Evolutionary conservation across 345 rosid genomes (phyloP), one percentile per base, ranked within the genome.

Genomic region (Excoecaria cochinchinensis): DNA sequence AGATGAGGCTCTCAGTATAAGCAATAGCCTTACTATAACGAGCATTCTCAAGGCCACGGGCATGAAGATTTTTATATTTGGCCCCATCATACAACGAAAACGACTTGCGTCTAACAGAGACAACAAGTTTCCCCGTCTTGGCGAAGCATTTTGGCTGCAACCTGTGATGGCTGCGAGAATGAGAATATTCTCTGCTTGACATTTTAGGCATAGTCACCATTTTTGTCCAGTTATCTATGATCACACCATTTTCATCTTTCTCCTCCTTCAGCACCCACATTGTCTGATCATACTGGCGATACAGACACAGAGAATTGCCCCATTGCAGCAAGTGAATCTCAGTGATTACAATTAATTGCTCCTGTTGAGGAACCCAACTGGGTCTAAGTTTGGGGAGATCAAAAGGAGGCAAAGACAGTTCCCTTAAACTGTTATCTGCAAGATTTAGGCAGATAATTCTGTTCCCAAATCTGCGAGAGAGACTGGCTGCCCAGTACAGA

Each of bases 111-210:
- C 31, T 59, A 19, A 72, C 75, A 44, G 55, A 42, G 13, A 72
- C 36, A 19, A 72, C 0, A 42, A 72, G 75, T 13, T 59, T 72
- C 1, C 75, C 75, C 24, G 22, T 22, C 40, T 59, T 72, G 39
- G 75, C 40, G 42, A 72, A 72, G 66, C 75, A 72, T 46, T 44
- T 72, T 22, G 75, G 75, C 17, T 42, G 47, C 56, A 72, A 16
- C 6, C 42, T 50, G 24, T 44, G 22, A 44, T 58, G 40, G 7
- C 21, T 14, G 14, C 52, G 70, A 21, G 1, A 44, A 44, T 21
- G 70, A 21, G 53, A 44, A 31, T 31, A 2, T 9, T 58, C 55
- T 22, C 15, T 55, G 36, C 22, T 58, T 44, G 51, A 11, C 21
- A 72, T 38, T 22, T 58, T 58, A 9, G 75, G 75, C 21, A 72